phyloP scores from a whole-genome alignment of 2,329 filamentous ascomycete genomes.

The Westerdykella aurantiaca region DNA sequence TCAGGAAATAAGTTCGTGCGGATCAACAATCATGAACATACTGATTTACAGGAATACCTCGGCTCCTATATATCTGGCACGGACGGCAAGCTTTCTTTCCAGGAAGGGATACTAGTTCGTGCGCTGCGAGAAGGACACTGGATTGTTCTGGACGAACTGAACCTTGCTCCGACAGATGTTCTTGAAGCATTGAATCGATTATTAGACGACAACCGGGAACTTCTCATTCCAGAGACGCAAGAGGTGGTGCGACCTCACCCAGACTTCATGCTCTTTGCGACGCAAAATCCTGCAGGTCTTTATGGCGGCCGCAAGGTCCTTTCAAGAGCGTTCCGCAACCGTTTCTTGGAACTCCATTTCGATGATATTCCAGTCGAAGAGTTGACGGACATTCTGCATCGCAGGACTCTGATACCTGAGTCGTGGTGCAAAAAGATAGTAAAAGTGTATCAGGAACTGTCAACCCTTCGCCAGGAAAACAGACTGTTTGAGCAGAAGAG shows the following conservation, averaged over 20 bases:
- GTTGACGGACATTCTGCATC: constrained; percentile 82
- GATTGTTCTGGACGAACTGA: constrained; percentile 97
- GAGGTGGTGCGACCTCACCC: constrained; percentile 86
- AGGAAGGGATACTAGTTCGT: constrained; percentile 89
- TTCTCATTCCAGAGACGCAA: constrained; percentile 94
- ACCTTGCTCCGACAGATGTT: constrained; percentile 93
- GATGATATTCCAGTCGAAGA: constrained; percentile 97
- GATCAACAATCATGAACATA: constrained; percentile 99
- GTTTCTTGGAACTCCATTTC: constrained; percentile 94
- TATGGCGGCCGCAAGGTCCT: constrained; percentile 93
- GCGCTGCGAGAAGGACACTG: constrained; percentile 90
- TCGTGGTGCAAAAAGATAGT: constrained; percentile 91
- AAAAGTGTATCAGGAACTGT: constrained; percentile 87
- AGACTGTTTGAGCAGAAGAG: constrained; percentile 95
- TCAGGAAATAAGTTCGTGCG: constrained; percentile 96
- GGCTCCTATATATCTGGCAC: constrained; percentile 85
- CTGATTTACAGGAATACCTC: constrained; percentile 94
- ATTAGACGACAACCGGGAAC: constrained; percentile 90
- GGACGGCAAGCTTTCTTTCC: constrained; percentile 80
- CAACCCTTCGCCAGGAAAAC: constrained; percentile 79
- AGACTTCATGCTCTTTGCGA: constrained; percentile 97
- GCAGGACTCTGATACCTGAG: constrained; percentile 80
- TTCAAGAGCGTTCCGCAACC: constrained; percentile 90
- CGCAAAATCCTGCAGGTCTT: constrained; percentile 90
- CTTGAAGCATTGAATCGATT: constrained; percentile 92